Conservation (phyloP, 352 stramenopile genomes). For the Albugo laibachii region DNA sequence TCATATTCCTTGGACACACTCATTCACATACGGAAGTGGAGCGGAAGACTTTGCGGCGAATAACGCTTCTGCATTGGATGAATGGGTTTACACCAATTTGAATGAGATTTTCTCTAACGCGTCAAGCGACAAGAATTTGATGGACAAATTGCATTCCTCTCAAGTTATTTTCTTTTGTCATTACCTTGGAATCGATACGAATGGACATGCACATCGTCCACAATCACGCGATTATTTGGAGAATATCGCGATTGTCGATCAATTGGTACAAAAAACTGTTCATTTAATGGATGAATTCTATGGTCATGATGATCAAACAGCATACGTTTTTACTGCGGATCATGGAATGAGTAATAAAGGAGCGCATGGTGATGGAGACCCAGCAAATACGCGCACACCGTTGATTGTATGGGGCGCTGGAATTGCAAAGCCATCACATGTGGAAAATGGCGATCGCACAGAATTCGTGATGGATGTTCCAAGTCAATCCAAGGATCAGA, state of each 20-base stretch:
- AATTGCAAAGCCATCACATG: conserved; percentile 10
- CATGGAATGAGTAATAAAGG: conserved; percentile 74
- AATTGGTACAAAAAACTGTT: conserved; percentile 39
- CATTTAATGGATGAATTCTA: conserved; percentile 45
- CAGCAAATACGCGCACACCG: conserved; percentile 59
- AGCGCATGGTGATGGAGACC: conserved; percentile 62
- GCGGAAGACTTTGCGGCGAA: conserved; percentile 64
- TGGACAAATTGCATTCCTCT: conserved; percentile 13
- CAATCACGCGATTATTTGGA: conserved; percentile 58
- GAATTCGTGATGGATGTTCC: conserved; percentile 39
- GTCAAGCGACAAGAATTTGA: conserved; percentile 9
- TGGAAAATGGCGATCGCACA: conserved; percentile 5
- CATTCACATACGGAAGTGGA: conserved; percentile 51
- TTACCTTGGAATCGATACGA: conserved; percentile 71
- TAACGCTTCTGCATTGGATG: conserved; percentile 52
- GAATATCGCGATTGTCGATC: conserved; percentile 70
- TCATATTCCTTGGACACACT: conserved; percentile 35
- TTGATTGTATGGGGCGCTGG: conserved; percentile 61
- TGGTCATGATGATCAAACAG: conserved; percentile 34
- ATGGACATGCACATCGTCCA: conserved; percentile 65
- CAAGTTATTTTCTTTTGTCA: conserved; percentile 64
- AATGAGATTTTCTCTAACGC: conserved; percentile 20
- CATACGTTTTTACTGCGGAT: conserved; percentile 71
- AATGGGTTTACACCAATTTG: conserved; percentile 49
- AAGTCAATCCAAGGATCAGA: conserved; percentile 39